These are phyloP conservation scores for Fraxinus velutina DNA, from an alignment of 305 asterid species.

Conservation along the genomic window DNA sequence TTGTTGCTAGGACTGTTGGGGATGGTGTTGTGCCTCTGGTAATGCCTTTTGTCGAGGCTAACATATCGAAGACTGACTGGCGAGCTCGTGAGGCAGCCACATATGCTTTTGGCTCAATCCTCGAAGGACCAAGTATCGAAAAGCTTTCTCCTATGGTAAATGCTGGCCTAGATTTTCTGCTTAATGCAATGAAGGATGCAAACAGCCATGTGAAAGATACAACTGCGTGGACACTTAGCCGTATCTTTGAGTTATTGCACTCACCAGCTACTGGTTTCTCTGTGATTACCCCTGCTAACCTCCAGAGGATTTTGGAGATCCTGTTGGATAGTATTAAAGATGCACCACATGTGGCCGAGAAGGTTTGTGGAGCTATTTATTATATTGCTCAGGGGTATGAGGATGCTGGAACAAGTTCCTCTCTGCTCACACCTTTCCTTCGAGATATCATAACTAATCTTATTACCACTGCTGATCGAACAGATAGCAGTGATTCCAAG, in stretches of 20 bases:
- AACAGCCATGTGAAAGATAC: slow-evolving; percentile 88
- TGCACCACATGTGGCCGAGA: slow-evolving; percentile 84
- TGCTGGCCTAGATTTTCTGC: slow-evolving; percentile 68
- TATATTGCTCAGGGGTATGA: slow-evolving; percentile 89
- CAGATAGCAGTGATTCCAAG: slow-evolving; percentile 67
- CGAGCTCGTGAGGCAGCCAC: slow-evolving; percentile 85
- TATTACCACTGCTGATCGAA: slow-evolving; percentile 63
- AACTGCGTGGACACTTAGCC: slow-evolving; percentile 95
- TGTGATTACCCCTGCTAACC: slow-evolving; percentile 64
- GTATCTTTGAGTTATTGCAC: slow-evolving; percentile 83
- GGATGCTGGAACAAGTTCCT: slow-evolving; percentile 70
- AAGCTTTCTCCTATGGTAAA: slow-evolving; percentile 77
- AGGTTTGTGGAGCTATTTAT: slow-evolving; percentile 87
- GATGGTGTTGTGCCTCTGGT: slow-evolving; percentile 77
- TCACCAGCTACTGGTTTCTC: slow-evolving; percentile 63
- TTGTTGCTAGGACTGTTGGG: slow-evolving; percentile 80
- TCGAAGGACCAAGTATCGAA: slow-evolving; percentile 81
- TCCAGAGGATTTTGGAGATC: slow-evolving; percentile 56
- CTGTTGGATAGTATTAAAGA: slow-evolving; percentile 61
- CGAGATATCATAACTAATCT: slow-evolving; percentile 63
- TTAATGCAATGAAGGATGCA: slow-evolving; percentile 65
- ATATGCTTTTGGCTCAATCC: slow-evolving; percentile 89
- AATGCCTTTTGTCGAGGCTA: slow-evolving; percentile 79
- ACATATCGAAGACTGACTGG: slow-evolving; percentile 76
- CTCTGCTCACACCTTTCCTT: slow-evolving; percentile 69